Percentiles rank a stretch among this genome's conserved stretches.
phyloP scores from a whole-genome alignment of 306 rosid species.

The Fragaria iinumae region DNA sequence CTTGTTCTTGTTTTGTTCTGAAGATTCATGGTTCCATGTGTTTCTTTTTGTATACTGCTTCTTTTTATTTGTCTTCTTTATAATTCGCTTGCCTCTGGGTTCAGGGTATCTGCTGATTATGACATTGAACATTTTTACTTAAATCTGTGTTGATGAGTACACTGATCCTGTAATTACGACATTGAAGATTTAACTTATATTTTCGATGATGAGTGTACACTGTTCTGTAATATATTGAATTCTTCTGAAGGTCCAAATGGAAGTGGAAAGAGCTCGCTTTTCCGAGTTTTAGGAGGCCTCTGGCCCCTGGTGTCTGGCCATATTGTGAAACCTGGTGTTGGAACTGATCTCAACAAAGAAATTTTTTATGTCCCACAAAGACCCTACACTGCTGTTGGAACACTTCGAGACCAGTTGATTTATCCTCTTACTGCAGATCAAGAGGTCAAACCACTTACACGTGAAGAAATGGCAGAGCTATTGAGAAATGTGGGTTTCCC shows the following conservation, averaged over 20 bases:
- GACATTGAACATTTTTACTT: neutral
- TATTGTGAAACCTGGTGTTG: constrained; percentile 95
- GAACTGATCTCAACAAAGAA: constrained; percentile 97
- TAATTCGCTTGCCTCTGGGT: neutral
- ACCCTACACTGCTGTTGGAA: constrained; percentile 99
- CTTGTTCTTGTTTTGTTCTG: neutral
- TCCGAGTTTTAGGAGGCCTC: constrained; percentile 96
- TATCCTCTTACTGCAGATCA: constrained; percentile 79
- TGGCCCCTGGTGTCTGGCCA: constrained; percentile 95
- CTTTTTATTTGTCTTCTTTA: neutral
- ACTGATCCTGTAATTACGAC: constrained; percentile 20
- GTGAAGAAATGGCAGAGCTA: constrained; percentile 77
- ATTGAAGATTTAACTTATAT: neutral
- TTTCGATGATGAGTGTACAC: constrained; percentile 3
- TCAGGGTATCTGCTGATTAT: neutral
- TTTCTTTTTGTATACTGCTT: neutral
- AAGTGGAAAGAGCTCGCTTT: constrained; percentile 98
- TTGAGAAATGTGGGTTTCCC: constrained; percentile 63
- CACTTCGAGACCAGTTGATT: constrained; percentile 95
- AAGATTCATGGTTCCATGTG: neutral
- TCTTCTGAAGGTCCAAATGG: constrained; percentile 95
- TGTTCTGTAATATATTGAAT: constrained; percentile 26
- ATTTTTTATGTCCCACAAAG: constrained; percentile 99
- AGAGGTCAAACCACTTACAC: constrained; percentile 80
- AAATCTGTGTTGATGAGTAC: neutral